Evolutionary conservation across 2,329 filamentous ascomycete species (phyloP), one percentile per base, ranked within the genome.

Genomic region (Didymosphaeria variabile): DNA sequence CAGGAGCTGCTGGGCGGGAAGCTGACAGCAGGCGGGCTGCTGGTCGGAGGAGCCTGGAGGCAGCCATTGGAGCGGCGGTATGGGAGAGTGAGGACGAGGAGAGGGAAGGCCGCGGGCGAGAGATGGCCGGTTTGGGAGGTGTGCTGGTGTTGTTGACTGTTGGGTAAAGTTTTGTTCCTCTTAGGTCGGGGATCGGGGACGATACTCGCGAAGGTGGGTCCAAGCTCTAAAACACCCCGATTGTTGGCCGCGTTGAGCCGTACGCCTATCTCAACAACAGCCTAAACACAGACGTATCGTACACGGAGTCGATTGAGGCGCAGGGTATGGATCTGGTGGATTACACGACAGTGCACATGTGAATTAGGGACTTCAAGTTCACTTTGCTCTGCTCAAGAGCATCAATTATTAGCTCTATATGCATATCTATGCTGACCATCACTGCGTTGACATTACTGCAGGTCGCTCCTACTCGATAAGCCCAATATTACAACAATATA

Each of bases 11-110:
- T 60, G 83, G 76, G 67, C 83, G 80, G 66, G 85, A 81, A 67
- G 86, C 83, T 67, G 87, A 86, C 68, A 89, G 77, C 74, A 90
- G 82, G 78, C 87, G 85, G 73, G 86, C 83, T 71, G 87, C 86
- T 71, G 88, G 88, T 78, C 87, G 87, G 79, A 90, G 82, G 71
- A 90, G 80, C 81, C 87, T 84, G 72, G 86, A 80, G 75, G 83
- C 82, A 75, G 85, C 83, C 87, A 89, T 89, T 75, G 70, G 60
- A 55, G 51, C 56, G 62, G 62, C 26, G 55, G 26, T 53, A 55
- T 49, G 36, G 59, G 40, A 51, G 47, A 26, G 38, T 52, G 59
- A 61, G 62, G 65, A 61, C 60, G 66, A 64, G 63, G 66, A 59
- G 63, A 67, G 62, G 51, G 61, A 60, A 62, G 67, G 62, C 66